Evolutionary conservation across 805 yeast species (phyloP), one percentile per base, ranked within the genome.

Genomic region (Ogataea paraovalis): DNA sequence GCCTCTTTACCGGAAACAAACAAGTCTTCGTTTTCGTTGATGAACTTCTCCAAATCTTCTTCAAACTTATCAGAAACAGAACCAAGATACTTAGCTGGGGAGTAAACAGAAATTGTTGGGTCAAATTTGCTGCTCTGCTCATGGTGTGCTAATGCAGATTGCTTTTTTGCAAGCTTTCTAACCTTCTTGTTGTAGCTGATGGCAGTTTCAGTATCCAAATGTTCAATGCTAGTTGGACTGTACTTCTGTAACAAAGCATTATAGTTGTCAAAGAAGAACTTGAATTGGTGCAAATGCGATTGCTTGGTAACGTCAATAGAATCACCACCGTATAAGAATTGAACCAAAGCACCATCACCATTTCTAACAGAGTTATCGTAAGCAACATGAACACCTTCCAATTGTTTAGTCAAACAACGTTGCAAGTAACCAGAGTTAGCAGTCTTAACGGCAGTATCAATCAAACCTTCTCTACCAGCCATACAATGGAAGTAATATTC

Each of bases 381-480:
- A 39, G 89, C 80, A 34, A 89, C 85, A 59, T 87, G 96, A 25
- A 94, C 96, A 74, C 99, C 99, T 70, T 94, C 99, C 54, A 94
- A 76, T 72, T 94, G 99, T 70, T 94, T 94, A 50, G 96, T 94
- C 71, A 94, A 79, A 80, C 99, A 95, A 73, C 99, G 84, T 73
- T 94, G 99, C 68, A 94, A 78, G 71, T 94, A 94, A 65, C 99
- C 99, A 50, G 98, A 91, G 72, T 97, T 84, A 19, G 97, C 88
- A 9, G 99, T 94, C 72, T 94, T 94, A 55, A 94, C 99, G 43
- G 99, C 99, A 50, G 99, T 94, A 78, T 94, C 99, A 73, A 94
- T 94, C 64, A 94, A 80, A 74, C 99, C 99, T 76, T 94, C 99
- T 76, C 99, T 86, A 72, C 99, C 99, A 47, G 99, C 99, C 99